Base-by-base conservation (phyloP, 1,139 yeast species). In the Yamadazyma epiphylla region DNA sequence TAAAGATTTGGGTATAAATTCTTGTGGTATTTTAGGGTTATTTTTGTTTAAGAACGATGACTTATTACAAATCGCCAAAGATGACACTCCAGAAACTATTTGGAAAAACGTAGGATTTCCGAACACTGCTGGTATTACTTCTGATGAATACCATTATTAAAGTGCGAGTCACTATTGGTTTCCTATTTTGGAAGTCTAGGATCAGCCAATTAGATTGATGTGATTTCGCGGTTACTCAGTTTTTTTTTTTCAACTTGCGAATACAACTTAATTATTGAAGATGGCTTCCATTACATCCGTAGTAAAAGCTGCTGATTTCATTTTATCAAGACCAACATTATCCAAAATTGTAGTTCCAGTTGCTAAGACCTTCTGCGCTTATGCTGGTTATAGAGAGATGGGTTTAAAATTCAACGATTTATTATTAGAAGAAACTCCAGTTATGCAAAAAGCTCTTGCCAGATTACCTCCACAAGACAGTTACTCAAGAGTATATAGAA, bases 401-500 rank as follows among this genome's bases (percentile, higher is more conserved):
- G 97, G 97, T 30, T 75, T 88, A 51, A 86, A 76, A 61, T 78
- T 80, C 55, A 94, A 91, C 56, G 98, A 91, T 62, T 65, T 91
- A 53, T 62, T 91, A 44, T 64, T 75, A 42, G 98, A 91, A 67
- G 98, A 91, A 70, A 81, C 71, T 58, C 89, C 89, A 51, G 68
- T 78, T 36, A 74, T 83, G 67, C 94, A 87, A 70, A 87, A 79
- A 55, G 98, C 97, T 33, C 64, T 91, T 41, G 64, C 76, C 41
- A 86, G 98, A 75, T 71, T 91, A 51, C 95, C 96, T 46, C 78
- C 77, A 34, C 76, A 77, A 33, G 94, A 83, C 56, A 66, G 80
- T 25, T 91, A 91, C 62, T 87, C 94, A 45, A 86, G 98, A 71
- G 83, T 82, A 57, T 91, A 70, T 77, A 85, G 98, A 73, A 74